Evolutionary conservation across 352 stramenopile species (phyloP), one percentile per base, ranked within the genome.

Genomic region (Saprolegnia parasitica): DNA sequence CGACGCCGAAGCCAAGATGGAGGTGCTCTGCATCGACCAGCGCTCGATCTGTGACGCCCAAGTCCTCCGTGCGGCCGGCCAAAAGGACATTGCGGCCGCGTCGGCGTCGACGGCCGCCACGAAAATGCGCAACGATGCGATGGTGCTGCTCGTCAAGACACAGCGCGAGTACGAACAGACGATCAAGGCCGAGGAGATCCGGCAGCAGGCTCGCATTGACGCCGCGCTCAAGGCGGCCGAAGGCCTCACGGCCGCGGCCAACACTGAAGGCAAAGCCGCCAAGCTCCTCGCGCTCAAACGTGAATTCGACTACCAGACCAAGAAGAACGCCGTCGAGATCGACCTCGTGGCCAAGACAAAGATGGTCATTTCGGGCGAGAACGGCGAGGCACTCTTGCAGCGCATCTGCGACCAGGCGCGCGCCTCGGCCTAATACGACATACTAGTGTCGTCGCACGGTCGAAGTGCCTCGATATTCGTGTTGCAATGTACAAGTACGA

Each of bases 281-380:
- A 64, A 71, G 16, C 81, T 80, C 57, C 73, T 95, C 8, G 78
- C 78, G n/a, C 82, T 88, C 29, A 95, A 95, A 73, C 85, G 87
- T 37, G 74, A 76, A 23, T 93, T 83, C 45, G 85, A 95, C 52
- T 89, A 90, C 74, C 78, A 90, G 57, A 72, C 76, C 60, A 92
- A 91, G 77, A 87, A 86, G 61, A 80, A 93, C 50, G 29, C 56
- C 29, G 72, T 95, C 23, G 79, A 93, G 67, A 76, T 78, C 16
- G 67, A 74, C 16, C 73, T 95, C 24, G 80, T 87, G 0, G 57
- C 81, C 63, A 73, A 74, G 11, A 76, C 90, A 18, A 84, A 85
- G 13, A 75, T 93, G 67, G 83, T 95, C 13, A 89, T 95, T 56
- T 91, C 82, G 70, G 87, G 87, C 70, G 91, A 93, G 68, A 89